Evolutionary conservation across 768 basidiomycete species (phyloP).

Genomic region (Mycena alexandri): DNA sequence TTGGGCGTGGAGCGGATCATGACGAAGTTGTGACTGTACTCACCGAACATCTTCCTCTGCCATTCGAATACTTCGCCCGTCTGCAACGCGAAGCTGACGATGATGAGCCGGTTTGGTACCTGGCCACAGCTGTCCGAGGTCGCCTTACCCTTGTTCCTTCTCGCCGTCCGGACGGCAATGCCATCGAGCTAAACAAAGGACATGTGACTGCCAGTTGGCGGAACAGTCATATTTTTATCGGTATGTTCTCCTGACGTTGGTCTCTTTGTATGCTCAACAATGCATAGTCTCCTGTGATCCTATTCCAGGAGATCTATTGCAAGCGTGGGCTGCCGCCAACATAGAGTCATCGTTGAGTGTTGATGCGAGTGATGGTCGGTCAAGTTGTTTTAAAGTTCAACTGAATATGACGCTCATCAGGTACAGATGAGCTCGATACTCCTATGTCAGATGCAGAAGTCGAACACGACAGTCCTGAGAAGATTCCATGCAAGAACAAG

Average conservation of each 20-base stretch:
- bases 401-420: too few relatives aligned
- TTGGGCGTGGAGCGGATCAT: neutral
- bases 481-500: neutral
- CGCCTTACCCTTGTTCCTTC: neutral
- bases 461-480: neutral
- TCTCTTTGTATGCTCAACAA: neutral
- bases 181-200: slow-evolving; percentile 8
- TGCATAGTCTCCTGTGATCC: neutral
- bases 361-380: too few relatives aligned
- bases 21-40: neutral
- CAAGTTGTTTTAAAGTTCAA: too few relatives aligned
- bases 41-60: neutral
- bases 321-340: neutral
- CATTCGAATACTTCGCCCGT: neutral
- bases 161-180: neutral
- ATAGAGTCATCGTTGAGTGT: too few relatives aligned
- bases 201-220: neutral
- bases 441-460: too few relatives aligned
- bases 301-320: neutral
- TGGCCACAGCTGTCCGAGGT: neutral
- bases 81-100: neutral
- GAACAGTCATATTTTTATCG: slow-evolving; percentile 7
- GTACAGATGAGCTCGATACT: too few relatives aligned
- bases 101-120: neutral
- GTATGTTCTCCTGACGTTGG: neutral